Base-by-base conservation (phyloP, 306 rosid species). In the Purshia tridentata region DNA sequence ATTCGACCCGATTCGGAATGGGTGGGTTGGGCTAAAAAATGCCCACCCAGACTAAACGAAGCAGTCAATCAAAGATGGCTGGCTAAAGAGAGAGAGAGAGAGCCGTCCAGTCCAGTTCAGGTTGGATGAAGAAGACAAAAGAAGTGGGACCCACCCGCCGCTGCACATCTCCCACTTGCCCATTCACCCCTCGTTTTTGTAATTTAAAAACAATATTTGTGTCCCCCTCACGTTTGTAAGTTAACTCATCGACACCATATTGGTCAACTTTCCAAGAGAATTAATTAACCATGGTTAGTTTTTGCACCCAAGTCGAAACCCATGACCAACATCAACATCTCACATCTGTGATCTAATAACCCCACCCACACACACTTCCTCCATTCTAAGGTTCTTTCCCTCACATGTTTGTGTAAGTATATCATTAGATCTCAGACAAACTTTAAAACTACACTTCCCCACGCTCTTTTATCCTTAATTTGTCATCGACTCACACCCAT, bases 61-160 rank as follows among this genome's bases (percentile, higher is more conserved):
- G 10, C 29, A 50, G 74, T 77, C 37, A 61, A 77, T 55, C 53
- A 35, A 40, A 47, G 50, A 49, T 67, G 58, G 72, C 71, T 23
- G 62, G 37, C 51, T 12, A 53, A 5, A 19, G 1, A 22, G 69
- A 45, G 13, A 41, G 48, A 69, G 62, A 19, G 63, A 80, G 70
- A 65, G 81, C 69, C 73, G 86, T 63, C 80, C 75, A 23, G 35
- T 73, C 80, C 69, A 72, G 86, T 63, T 78, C 75, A 64, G 81
- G 75, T 73, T 37, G 76, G 82, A 68, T 6, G 76, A 90, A 83
- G 81, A 70, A 52, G 85, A 86, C 90, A 85, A 79, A 54, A 12
- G n/a, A 54, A 12, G 20, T 16, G 83, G 91, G 92, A 45, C 85
- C 98, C 86, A 81, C 70, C 68, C 80, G 85, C 96, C 96, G 87